These are phyloP conservation scores for Neltuma alba DNA, from an alignment of 306 rosid genomes.

Conservation along the genomic window DNA sequence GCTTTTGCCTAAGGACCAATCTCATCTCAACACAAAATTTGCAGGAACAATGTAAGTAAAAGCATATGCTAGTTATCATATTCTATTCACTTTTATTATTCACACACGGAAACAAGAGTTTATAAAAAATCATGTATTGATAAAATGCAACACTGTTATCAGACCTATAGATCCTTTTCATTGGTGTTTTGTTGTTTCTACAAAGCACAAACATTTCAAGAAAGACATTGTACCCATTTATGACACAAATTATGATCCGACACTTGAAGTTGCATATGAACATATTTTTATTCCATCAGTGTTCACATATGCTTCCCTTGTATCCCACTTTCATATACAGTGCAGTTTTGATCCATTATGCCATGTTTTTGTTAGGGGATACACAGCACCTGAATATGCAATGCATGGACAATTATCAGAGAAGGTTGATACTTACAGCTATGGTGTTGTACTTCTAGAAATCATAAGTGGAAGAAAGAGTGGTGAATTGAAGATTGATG, in stretches of 20 bases:
- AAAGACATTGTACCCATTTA: too few species aligned
- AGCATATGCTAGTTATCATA: slow-evolving; percentile 5
- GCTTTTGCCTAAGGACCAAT: slow-evolving; percentile 58
- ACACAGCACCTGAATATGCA: slow-evolving; percentile 10
- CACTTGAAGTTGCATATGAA: not conserved
- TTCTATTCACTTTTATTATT: slow-evolving; percentile 4
- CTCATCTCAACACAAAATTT: slow-evolving; percentile 69
- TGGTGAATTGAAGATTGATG: not conserved
- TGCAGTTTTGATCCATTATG: not conserved
- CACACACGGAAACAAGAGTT: not conserved
- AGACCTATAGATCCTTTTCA: not conserved
- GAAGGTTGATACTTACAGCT: slow-evolving; percentile 3
- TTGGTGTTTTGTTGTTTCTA: not conserved
- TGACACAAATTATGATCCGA: not conserved
- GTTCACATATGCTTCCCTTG: not conserved
- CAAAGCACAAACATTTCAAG: not conserved
- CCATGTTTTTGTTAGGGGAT: slow-evolving; percentile 2
- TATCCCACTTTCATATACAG: not conserved
- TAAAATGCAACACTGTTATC: not conserved
- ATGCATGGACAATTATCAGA: not conserved
- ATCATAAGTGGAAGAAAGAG: slow-evolving; percentile 4
- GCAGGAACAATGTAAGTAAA: slow-evolving; percentile 75
- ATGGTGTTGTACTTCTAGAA: slow-evolving; percentile 4
- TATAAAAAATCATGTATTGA: not conserved
- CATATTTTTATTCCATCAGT: not conserved